Base-by-base conservation (phyloP, 208 protist genomes). In the Blastocrithidia nonstop region DNA sequence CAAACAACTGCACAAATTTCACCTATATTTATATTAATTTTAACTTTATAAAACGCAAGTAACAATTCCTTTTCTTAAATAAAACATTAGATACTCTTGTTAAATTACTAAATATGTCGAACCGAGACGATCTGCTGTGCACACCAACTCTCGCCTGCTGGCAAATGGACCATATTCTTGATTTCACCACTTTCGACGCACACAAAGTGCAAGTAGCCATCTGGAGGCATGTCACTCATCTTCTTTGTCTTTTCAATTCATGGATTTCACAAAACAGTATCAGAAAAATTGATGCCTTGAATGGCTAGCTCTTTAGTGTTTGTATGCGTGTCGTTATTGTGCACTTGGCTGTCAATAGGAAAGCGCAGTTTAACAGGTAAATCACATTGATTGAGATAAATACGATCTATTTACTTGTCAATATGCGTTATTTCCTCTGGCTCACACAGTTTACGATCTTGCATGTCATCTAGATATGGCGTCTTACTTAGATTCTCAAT, bases 231-330 rank as follows among this genome's bases (percentile, higher is more conserved):
- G 57, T 94, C 86, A 36, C 57, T 66, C 44, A 87, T 45, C 47
- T 50, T 36, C n/a, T 58, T 55, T 29, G 71, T 63, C 64, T 89
- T 89, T 31, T 62, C 74, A 4, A 71, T 40, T 47, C 70, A 79
- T 3, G 86, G 86, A 52, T 94, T 94, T 82, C 86, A 94, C 11
- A 94, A 15, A 31, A 86, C 80, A 20, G 81, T 72, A 56, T 91
- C 81, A 16, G 61, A 57, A 20, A 89, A 57, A 38, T 67, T 74
- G 13, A 54, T 50, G 16, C 59, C 57, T 8, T 58, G 63, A 33
- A 85, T 73, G 54, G 65, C 32, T 15, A 71, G 26, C 11, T 53
- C 57, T 23, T 66, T 52, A 11, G 45, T 22, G 1, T 4, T 7
- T 9, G 17, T 17, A 38, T 66, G 43, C 6, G 52, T 51, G 17